Conservation (phyloP, 305 asterid species). For the Rubia tinctorum region DNA sequence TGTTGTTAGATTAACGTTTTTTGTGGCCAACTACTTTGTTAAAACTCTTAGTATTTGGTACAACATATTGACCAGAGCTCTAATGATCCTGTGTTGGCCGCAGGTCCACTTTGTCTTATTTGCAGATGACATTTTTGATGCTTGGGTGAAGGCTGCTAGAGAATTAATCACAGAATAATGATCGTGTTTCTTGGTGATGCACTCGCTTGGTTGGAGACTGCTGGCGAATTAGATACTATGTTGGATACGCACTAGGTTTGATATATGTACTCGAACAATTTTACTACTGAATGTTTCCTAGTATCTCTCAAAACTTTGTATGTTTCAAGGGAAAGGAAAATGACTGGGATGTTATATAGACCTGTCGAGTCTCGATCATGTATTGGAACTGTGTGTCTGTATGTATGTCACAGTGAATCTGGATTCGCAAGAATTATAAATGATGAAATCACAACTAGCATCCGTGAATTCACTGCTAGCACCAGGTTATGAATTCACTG, state of each 20-base stretch:
- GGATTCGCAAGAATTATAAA: neutral
- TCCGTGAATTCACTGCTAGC: too few relatives aligned
- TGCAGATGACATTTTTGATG: slow-evolving; percentile 67
- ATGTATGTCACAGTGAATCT: neutral
- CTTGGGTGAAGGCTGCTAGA: slow-evolving; percentile 61
- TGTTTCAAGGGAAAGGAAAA: neutral
- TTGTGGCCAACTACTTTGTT: neutral
- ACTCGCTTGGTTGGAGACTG: neutral
- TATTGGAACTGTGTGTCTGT: too few relatives aligned
- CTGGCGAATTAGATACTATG: neutral
- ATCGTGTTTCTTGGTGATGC: slow-evolving; percentile 1
- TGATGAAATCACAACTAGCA: too few relatives aligned
- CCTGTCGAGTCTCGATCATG: neutral
- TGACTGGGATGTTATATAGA: neutral
- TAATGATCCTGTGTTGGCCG: neutral
- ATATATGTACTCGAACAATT: neutral
- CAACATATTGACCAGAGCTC: neutral
- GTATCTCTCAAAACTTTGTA: too few relatives aligned
- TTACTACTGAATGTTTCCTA: too few relatives aligned
- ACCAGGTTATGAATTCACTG: too few relatives aligned
- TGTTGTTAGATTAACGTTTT: neutral
- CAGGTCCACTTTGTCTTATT: slow-evolving; percentile 72
- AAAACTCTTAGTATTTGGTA: neutral
- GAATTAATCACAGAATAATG: slow-evolving; percentile 50
- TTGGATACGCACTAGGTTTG: neutral